Conservation (phyloP, 73 alveolate genomes). For the Uronychia binucleata region DNA sequence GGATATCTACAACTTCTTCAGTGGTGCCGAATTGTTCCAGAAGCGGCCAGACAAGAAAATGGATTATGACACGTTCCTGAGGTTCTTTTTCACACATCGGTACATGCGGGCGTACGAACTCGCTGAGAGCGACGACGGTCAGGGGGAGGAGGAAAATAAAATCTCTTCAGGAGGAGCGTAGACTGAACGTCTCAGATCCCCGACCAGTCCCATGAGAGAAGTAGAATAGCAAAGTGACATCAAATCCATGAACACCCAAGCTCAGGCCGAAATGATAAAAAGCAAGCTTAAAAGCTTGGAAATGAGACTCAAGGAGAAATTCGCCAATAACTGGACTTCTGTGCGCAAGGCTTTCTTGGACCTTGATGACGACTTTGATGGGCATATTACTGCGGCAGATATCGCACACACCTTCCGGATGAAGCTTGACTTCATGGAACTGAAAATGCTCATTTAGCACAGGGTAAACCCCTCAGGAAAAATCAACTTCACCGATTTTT, state of each 20-base stretch:
- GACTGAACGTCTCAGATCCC: not conserved
- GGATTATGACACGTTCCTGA: constrained; percentile 23
- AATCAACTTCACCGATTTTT: constrained; percentile 46
- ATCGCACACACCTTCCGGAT: constrained; percentile 36
- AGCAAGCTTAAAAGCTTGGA: constrained; percentile 37
- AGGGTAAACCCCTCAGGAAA: constrained; percentile 27
- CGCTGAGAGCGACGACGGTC: constrained; percentile 11
- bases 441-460: constrained; percentile 43
- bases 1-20: no score
- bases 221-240: not conserved
- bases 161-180: not conserved
- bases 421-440: constrained; percentile 39
- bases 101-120: constrained; percentile 20
- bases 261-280: constrained; percentile 6
- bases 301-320: constrained; percentile 31
- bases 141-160: not conserved
- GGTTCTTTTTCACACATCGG: constrained; percentile 39
- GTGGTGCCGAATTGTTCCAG: constrained; percentile 13
- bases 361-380: constrained; percentile 64
- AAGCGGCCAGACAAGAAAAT: constrained; percentile 19
- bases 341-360: constrained; percentile 69
- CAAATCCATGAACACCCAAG: not conserved
- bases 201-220: not conserved
- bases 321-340: constrained; percentile 52
- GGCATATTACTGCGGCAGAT: constrained; percentile 53